These are phyloP conservation scores for cucumber (Cucumis sativus) DNA, from an alignment of 306 rosid genomes.

Conservation along the genomic window Cucumber_9930_V3 NC_026660.2:10147001-10147500, in stretches of 20 bases:
- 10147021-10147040: not conserved
- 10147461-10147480: slow-evolving; percentile 73
- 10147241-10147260: slow-evolving; percentile 59
- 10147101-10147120: not conserved
- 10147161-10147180: slow-evolving; percentile 51
- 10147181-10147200: slow-evolving; percentile 99
- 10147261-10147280: slow-evolving; percentile 83
- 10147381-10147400: slow-evolving; percentile 28
- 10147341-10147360: slow-evolving; percentile 42
- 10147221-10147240: slow-evolving; percentile 41
- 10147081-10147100: slow-evolving; percentile 6
- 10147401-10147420: slow-evolving; percentile 33
- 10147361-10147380: slow-evolving; percentile 50
- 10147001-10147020: slow-evolving; percentile 1
- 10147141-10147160: not conserved
- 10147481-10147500: slow-evolving; percentile 62
- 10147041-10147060: slow-evolving; percentile 1
- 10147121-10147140: not conserved
- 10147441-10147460: slow-evolving; percentile 28
- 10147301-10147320: slow-evolving; percentile 89
- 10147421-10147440: slow-evolving; percentile 31
- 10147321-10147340: slow-evolving; percentile 79
- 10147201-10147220: slow-evolving; percentile 87
- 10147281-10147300: slow-evolving; percentile 57
- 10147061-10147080: slow-evolving; percentile 1